Percentiles rank a stretch among this genome's conserved stretches.
Evolutionary conservation across 2,329 filamentous ascomycete genomes (phyloP).

Genomic region (Nigrograna mackinnonii): DNA sequence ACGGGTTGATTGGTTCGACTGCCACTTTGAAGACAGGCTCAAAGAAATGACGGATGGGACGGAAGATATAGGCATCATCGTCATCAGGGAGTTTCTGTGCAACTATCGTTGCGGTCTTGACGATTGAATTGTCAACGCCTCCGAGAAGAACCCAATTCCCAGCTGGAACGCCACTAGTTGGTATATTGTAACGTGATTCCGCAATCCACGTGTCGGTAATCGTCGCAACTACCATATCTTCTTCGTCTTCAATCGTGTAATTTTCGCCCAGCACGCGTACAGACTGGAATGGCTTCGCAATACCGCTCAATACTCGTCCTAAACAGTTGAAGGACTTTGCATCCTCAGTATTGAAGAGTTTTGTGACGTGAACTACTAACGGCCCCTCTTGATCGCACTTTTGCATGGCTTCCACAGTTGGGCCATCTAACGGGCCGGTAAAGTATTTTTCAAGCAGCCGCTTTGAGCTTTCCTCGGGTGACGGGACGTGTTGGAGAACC

Average conservation of each 20-base stretch:
- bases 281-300: slow-evolving; percentile 76
- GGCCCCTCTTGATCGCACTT: slow-evolving; percentile 87
- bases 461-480: slow-evolving; percentile 77
- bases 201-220: slow-evolving; percentile 87
- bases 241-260: slow-evolving; percentile 95
- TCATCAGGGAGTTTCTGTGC: slow-evolving; percentile 78
- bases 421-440: slow-evolving; percentile 84
- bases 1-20: slow-evolving; percentile 97
- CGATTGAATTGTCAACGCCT: slow-evolving; percentile 95
- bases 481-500: slow-evolving; percentile 87
- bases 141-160: slow-evolving; percentile 92
- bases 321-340: slow-evolving; percentile 91
- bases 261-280: slow-evolving; percentile 93
- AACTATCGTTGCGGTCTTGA: slow-evolving; percentile 93
- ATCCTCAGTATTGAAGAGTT: slow-evolving; percentile 87
- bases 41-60: slow-evolving; percentile 89
- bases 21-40: slow-evolving; percentile 98
- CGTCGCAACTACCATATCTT: slow-evolving; percentile 90
- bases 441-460: slow-evolving; percentile 84
- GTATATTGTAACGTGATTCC: slow-evolving; percentile 90
- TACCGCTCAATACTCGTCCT: slow-evolving; percentile 90
- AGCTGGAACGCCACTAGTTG: slow-evolving; percentile 87
- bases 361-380: slow-evolving; percentile 88
- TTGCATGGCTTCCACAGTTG: slow-evolving; percentile 78
- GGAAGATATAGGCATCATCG: slow-evolving; percentile 95